phyloP scores from a whole-genome alignment of 495 filamentous ascomycete genomes.

The Neurospora intermedia region DNA sequence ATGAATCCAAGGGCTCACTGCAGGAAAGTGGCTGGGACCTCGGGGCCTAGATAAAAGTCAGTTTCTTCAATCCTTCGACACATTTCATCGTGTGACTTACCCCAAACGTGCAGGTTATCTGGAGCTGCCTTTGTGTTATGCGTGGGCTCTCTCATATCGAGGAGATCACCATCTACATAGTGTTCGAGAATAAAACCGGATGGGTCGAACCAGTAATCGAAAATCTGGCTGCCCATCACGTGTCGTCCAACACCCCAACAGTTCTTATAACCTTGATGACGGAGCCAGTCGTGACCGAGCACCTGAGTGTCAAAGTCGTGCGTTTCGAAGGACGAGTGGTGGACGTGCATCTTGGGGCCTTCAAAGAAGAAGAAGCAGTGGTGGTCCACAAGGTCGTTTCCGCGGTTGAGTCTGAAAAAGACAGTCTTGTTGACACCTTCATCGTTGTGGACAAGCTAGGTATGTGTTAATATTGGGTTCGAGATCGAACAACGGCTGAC shows the following conservation, averaged over 20 bases:
- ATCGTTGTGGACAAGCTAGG: constrained; percentile 36
- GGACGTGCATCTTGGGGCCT: constrained; percentile 46
- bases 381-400: constrained; percentile 52
- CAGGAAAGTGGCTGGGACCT: constrained; percentile 8
- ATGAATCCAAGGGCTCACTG: background rate
- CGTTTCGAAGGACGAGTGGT: constrained; percentile 66
- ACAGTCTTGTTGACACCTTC: constrained; percentile 41
- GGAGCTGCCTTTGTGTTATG: constrained; percentile 29
- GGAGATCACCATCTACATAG: constrained; percentile 60
- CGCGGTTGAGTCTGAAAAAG: constrained; percentile 58
- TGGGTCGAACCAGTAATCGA: constrained; percentile 67
- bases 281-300: constrained; percentile 63
- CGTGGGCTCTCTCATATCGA: constrained; percentile 49
- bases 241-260: constrained; percentile 68
- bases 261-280: constrained; percentile 49
- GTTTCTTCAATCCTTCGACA: background rate
- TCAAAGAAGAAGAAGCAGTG: constrained; percentile 62
- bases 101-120: constrained; percentile 41
- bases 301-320: constrained; percentile 67
- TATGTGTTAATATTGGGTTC: background rate
- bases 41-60: constrained; percentile 3
- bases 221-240: constrained; percentile 52
- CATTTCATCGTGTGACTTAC: constrained; percentile 13
- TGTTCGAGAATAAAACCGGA: constrained; percentile 53
- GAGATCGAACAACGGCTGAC: background rate